These are phyloP conservation scores for Solanum infundibuliforme DNA, from an alignment of 257 asterid genomes.

Conservation along the genomic window DNA sequence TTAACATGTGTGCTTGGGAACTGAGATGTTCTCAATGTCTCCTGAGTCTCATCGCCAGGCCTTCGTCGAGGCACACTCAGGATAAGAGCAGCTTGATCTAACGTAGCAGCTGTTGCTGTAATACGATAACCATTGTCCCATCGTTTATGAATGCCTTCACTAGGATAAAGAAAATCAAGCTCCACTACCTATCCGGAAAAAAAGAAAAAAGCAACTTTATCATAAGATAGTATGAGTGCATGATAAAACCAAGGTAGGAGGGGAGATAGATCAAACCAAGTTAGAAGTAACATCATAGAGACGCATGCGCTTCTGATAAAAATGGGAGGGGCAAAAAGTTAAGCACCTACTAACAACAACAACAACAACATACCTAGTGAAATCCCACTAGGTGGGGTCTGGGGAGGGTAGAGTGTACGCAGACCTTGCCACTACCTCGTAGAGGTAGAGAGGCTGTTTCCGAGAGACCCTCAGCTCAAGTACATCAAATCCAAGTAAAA, in stretches of 20 bases:
- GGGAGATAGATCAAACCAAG: background rate
- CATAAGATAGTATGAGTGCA: background rate
- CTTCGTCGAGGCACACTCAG: constrained; percentile 33
- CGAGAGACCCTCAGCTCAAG: too few species aligned
- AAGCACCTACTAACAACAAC: background rate
- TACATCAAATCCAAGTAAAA: too few species aligned
- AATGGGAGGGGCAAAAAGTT: background rate
- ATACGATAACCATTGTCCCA: constrained; percentile 36
- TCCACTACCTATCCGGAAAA: constrained; percentile 26
- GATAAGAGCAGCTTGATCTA: constrained; percentile 39
- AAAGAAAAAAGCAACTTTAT: background rate
- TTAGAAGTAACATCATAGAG: background rate
- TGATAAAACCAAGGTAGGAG: background rate
- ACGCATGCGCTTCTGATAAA: background rate
- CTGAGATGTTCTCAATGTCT: constrained; percentile 34
- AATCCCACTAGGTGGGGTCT: too few species aligned
- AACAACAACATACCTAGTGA: too few species aligned
- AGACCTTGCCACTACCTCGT: too few species aligned
- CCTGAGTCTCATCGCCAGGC: constrained; percentile 31
- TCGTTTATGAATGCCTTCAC: constrained; percentile 38
- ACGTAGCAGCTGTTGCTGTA: constrained; percentile 32
- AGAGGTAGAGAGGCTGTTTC: too few species aligned
- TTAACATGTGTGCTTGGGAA: constrained; percentile 30
- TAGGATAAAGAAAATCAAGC: constrained; percentile 37
- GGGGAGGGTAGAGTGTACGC: too few species aligned